These are phyloP conservation scores for Pinus taeda DNA, from an alignment of 75 land plant genomes.

Conservation along the genomic window DNA sequence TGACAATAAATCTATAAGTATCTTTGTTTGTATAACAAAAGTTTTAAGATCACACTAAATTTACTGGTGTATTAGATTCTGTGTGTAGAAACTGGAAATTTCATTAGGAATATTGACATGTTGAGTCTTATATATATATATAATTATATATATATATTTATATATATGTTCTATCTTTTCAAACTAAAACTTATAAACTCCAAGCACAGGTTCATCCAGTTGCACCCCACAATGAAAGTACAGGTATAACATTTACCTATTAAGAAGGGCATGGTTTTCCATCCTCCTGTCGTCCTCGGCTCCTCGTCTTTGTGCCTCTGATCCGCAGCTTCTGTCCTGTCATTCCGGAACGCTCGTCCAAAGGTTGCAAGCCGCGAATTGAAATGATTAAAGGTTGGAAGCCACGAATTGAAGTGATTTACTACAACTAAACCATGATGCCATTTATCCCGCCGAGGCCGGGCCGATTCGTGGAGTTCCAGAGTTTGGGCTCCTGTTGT, in stretches of 20 bases:
- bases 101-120: too few species aligned
- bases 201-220: slow-evolving; percentile 2
- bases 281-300: slow-evolving; percentile 20
- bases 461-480: background rate
- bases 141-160: too few species aligned
- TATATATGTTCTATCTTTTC: too few species aligned
- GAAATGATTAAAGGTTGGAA: background rate
- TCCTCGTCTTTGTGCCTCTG: background rate
- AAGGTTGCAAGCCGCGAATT: slow-evolving; percentile 1
- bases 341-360: too few species aligned
- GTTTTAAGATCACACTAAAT: too few species aligned
- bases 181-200: too few species aligned
- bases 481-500: background rate
- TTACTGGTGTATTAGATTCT: too few species aligned
- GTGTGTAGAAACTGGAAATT: too few species aligned
- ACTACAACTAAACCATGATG: background rate
- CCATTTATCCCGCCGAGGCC: background rate
- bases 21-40: too few species aligned
- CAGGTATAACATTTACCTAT: slow-evolving; percentile 26
- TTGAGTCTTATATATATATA: too few species aligned
- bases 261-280: slow-evolving; percentile 58
- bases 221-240: background rate
- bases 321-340: background rate
- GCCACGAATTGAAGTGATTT: slow-evolving; percentile 1
- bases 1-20: too few species aligned